Base-by-base conservation (phyloP, 1,139 yeast species). In the Geotrichum carabidarum region DNA sequence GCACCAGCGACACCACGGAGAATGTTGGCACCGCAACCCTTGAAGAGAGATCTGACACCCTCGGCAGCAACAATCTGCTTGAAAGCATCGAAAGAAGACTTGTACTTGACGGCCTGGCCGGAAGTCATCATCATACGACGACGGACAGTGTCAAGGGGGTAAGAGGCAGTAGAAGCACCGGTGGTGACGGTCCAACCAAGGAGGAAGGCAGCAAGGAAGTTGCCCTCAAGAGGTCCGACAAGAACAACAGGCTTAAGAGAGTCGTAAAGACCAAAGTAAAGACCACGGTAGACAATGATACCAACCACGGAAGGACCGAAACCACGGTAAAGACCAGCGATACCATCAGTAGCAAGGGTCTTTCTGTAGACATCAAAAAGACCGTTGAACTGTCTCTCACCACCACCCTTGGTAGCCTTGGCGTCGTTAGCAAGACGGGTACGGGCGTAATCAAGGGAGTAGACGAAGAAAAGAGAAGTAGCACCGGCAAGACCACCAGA, bases 61-160 rank as follows among this genome's bases (percentile, higher is more conserved):
- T 84, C 89, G 67, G 82, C 79, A 63, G 84, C 84, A 64, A 83
- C 83, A 70, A 84, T 83, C 76, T 82, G 75, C 63, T 70, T 71
- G 82, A 82, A 82, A 68, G 88, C 86, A 72, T 83, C 87, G 74
- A 82, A 76, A 64, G 89, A 85, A 71, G 85, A 83, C 73, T 78
- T 75, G 81, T 84, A 84, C 77, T 83, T 82, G 68, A 82, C 86
- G 70, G 84, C 84, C 74, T 83, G 85, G 71, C 88, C 88, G 62
- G 89, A 84, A 65, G 90, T 84, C 87, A 84, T 83, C 89, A 84
- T 84, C 89, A 84, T 84, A 79, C 89, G 83, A 80, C 90, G 83
- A 80, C 89, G 83, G 72, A 83, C 84, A 69, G 89, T 83, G 77
- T 83, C 89, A 72, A 83, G 80, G 73, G 89, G 89, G 80, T 83